These are phyloP conservation scores for Globisporangium echinulatum DNA, from an alignment of 352 stramenopile genomes.

Conservation along the genomic window DNA sequence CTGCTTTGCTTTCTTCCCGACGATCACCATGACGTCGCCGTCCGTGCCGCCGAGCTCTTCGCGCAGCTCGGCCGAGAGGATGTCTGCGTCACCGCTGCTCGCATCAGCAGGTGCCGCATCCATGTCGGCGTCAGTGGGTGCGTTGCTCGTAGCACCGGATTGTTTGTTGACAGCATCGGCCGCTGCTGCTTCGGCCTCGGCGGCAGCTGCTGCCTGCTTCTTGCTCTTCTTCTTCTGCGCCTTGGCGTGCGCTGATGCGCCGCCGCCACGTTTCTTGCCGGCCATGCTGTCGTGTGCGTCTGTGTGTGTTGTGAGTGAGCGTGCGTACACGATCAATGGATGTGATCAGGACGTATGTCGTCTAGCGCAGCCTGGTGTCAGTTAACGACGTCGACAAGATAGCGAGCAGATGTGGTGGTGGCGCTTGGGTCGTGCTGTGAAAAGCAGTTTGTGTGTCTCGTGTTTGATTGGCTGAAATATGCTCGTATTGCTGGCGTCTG, in stretches of 20 bases:
- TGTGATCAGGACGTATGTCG: no score
- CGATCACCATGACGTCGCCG: slow-evolving; percentile 55
- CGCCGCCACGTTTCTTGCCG: slow-evolving; percentile 46
- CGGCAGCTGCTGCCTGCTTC: slow-evolving; percentile 11
- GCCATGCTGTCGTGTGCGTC: slow-evolving; percentile 21
- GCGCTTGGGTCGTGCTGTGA: no score
- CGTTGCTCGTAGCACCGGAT: not conserved
- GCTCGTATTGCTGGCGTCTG: no score
- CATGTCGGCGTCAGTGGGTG: slow-evolving; percentile 1
- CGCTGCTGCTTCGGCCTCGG: slow-evolving; percentile 6
- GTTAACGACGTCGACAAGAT: no score
- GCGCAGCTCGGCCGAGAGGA: slow-evolving; percentile 63
- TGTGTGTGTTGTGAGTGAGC: slow-evolving; percentile 2
- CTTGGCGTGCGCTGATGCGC: slow-evolving; percentile 26
- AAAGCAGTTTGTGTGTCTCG: no score
- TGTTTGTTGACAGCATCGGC: not conserved
- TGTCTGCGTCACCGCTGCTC: slow-evolving; percentile 7
- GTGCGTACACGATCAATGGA: not conserved
- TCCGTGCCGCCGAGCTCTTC: slow-evolving; percentile 57
- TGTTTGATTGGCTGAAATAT: no score
- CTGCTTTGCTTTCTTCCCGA: slow-evolving; percentile 47
- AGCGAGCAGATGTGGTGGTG: not conserved
- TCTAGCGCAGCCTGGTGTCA: no score
- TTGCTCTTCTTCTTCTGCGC: slow-evolving; percentile 49
- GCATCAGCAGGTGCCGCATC: slow-evolving; percentile 2